Percentiles rank a stretch among this genome's conserved stretches.
phyloP scores from a whole-genome alignment of 345 rosid genomes.

The Heritiera littoralis region DNA sequence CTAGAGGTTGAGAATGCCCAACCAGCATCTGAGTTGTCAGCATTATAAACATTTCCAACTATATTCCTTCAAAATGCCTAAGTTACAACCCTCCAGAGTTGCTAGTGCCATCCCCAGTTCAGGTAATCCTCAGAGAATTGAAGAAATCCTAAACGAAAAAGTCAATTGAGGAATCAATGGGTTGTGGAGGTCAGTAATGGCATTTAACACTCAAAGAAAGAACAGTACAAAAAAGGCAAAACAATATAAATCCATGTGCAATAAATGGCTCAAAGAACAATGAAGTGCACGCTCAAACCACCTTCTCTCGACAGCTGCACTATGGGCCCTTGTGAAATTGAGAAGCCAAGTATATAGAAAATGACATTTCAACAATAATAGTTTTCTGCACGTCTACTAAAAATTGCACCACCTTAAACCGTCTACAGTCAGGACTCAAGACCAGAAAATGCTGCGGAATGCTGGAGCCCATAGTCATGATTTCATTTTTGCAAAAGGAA shows the following conservation, averaged over 20 bases:
- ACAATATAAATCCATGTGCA: conserved; percentile 4
- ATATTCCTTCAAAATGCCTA: neutral
- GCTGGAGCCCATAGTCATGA: neutral
- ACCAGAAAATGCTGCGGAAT: too few relatives aligned
- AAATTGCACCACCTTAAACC: neutral
- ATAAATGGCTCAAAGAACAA: neutral
- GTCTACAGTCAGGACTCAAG: neutral
- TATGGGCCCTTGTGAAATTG: neutral
- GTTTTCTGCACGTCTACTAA: neutral
- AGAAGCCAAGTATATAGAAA: neutral
- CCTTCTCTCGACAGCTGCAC: neutral
- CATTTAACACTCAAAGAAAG: neutral
- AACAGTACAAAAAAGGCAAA: neutral
- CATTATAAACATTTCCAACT: neutral
- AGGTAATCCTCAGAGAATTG: neutral
- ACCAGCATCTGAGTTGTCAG: neutral
- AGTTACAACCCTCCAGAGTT: neutral
- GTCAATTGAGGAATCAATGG: neutral
- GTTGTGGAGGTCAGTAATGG: neutral
- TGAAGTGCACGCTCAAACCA: neutral
- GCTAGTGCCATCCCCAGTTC: neutral
- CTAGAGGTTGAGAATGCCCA: neutral
- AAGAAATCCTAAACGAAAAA: neutral
- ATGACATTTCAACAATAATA: neutral
- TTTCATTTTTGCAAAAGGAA: neutral